Evolutionary conservation across 1,139 yeast species (phyloP), one percentile per base, ranked within the genome.

Genomic region (Lodderomyces margitis): DNA sequence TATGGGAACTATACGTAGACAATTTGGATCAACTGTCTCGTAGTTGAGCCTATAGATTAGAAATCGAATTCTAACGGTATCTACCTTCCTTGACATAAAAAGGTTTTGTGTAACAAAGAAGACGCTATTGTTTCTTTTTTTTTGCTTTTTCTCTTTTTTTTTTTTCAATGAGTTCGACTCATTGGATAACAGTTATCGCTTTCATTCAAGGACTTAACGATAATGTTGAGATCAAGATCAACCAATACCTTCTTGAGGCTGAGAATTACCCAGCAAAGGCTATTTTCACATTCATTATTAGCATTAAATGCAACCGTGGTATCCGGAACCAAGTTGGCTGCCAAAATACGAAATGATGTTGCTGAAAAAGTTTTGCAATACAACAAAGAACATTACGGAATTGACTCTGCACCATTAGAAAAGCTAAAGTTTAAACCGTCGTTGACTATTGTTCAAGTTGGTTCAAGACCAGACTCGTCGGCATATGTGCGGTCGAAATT

Each of bases 401-500:
- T 30, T 16, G 32, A 36, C 21, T 37, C 51, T 50, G 40, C 42
- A 5, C 30, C 42, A 5, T 59, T 62, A 40, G 69, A 68, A 30
- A 53, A 53, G 33, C 59, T 70, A 45, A 63, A 59, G 42, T 85
- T 83, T 60, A 64, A 67, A 41, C 92, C 94, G 27, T 73, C 73
- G 39, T 70, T 85, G 51, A 79, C 83, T 38, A 83, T 85, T 48
- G 69, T 85, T 46, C 94, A 85, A 61, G 87, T 85, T 36, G 94
- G 94, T 42, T 66, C 70, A 27, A 73, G 91, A 54, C 87, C 89
- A 6, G 94, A 85, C 55, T 83, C 92, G 1, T 75, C 87, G 0
- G 83, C 88, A 1, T 85, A 85, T 59, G 92, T 85, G 33, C 74
- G 81, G 45, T 81, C 86, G 70, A 85, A 85, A 58, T 64, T 83